Evolutionary conservation across 2,329 filamentous ascomycete species (phyloP), one percentile per base, ranked within the genome.

Genomic region (Nemania sp.): DNA sequence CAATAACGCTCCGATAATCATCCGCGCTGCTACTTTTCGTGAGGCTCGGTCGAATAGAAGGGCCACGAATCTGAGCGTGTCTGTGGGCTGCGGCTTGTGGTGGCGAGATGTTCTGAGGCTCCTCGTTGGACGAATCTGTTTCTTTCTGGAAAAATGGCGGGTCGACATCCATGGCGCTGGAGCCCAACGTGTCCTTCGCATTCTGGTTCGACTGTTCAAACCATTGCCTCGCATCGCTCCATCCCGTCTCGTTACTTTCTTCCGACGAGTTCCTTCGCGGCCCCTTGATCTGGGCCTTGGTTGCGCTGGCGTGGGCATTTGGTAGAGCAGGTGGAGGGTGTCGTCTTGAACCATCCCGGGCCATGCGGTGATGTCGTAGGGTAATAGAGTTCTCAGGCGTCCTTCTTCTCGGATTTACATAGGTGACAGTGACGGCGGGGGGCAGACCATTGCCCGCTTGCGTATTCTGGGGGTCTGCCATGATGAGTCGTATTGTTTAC

Each of bases 1-100:
- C 91, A 49, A 96, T 96, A 15, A 96, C 90, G 66, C 89, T 89
- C 48, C 91, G 83, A 62, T 87, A 93, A 57, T 93, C 91, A 58
- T 90, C 90, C 29, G 84, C 86, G 52, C 87, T 88, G 70, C 85
- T 90, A 70, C 76, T 84, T 18, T 75, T 83, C 2, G 77, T 76
- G 39, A 72, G 59, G 0, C 70, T 68, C 3, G 75, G 74, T 7
- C 73, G 74, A 0, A 76, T 66, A 20, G 59, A 57, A 9, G 72
- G 2, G 42, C 67, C 17, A 62, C 68, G 49, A 60, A 48, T 59
- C 7, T 69, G 67, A 0, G 66, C 59, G 25, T 67, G 72, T 3
- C 59, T 61, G 46, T 71, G 75, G 1, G 63, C 66, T 1, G 71
- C 67, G 32, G 63, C 71, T 61, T 65, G 66, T 61, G 65, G 71